Evolutionary conservation across 176 grass and related monocot species (phyloP), one percentile per base, ranked within the genome.

Genomic region (Ananas comosus): DNA sequence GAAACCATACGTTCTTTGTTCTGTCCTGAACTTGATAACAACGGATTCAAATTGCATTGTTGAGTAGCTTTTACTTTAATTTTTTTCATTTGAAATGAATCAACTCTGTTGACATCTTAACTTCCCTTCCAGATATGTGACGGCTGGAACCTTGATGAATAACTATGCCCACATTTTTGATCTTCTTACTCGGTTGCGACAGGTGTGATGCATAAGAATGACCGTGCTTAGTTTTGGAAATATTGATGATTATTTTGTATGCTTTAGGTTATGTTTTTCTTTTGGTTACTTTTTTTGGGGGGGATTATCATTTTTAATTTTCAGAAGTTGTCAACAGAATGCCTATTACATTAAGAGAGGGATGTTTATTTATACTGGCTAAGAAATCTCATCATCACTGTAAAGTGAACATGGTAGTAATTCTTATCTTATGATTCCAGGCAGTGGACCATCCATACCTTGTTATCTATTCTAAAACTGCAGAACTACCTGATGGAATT

Each of bases 121-220:
- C 64, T 83, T 72, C 24, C 67, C 53, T 75, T 80, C 49, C 74
- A 97, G 94, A 68, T 97, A 97, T 90, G 89, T 92, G 11, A 69
- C 23, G 13, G 87, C 94, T 83, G 89, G 94, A 72, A 93, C 89
- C 9, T 76, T 99, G 59, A 79, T 99, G 90, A 99, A 99, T 70
- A 99, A 99, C 63, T 99, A 90, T 67, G 94, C 94, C 12, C 87
- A 99, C 76, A 93, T 99, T 47, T 99, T 99, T 72, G 94, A 99
- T 78, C 94, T 97, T 16, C 93, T 99, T 64, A 91, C 89, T 53
- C 89, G 94, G 23, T 83, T 99, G 71, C 85, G 94, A 49, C 89
- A 99, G 89, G 94, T 93, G 77, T 70, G 57, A 47, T 63, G 29
- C 69, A 70, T 51, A 59, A 49, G 33, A 42, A 42, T 42, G 33